phyloP scores from a whole-genome alignment of 768 basidiomycete genomes.

The Hebeloma cylindrosporum region DNA sequence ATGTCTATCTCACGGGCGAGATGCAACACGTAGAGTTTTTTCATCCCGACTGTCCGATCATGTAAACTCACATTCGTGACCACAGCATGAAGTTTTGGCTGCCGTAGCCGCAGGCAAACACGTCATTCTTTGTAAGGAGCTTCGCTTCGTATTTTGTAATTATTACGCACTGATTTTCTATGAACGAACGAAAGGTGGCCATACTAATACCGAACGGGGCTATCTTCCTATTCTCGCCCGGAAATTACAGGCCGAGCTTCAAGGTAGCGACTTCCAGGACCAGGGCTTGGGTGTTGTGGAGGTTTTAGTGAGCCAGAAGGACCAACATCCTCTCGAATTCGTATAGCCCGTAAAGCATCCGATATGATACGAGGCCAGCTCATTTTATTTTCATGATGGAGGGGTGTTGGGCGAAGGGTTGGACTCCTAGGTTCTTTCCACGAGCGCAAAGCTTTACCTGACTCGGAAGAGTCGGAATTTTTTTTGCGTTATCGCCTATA shows the following conservation, averaged over 20 bases:
- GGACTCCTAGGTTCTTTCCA: no score
- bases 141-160: slow-evolving; percentile 29
- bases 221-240: slow-evolving; percentile 77
- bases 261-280: slow-evolving; percentile 30
- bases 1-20: slow-evolving; percentile 92
- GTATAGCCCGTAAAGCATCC: slow-evolving; percentile 45
- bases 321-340: slow-evolving; percentile 73
- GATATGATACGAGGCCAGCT: slow-evolving; percentile 6
- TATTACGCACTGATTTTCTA: slow-evolving; percentile 21
- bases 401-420: slow-evolving; percentile 2
- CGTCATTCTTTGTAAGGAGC: slow-evolving; percentile 81
- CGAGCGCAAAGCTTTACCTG: no score
- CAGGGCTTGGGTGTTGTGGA: slow-evolving; percentile 45
- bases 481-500: no score
- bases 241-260: slow-evolving; percentile 57
- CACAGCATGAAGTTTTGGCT: slow-evolving; percentile 84
- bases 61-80: slow-evolving; percentile 21
- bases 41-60: slow-evolving; percentile 12
- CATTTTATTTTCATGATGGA: not conserved
- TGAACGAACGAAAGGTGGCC: slow-evolving; percentile 57
- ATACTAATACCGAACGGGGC: slow-evolving; percentile 94
- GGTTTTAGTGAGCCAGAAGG: slow-evolving; percentile 70
- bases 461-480: no score
- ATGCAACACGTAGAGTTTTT: slow-evolving; percentile 72
- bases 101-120: slow-evolving; percentile 73